Evolutionary conservation across 495 filamentous ascomycete species (phyloP), one percentile per base, ranked within the genome.

Genomic region (Trichoderma virens): DNA sequence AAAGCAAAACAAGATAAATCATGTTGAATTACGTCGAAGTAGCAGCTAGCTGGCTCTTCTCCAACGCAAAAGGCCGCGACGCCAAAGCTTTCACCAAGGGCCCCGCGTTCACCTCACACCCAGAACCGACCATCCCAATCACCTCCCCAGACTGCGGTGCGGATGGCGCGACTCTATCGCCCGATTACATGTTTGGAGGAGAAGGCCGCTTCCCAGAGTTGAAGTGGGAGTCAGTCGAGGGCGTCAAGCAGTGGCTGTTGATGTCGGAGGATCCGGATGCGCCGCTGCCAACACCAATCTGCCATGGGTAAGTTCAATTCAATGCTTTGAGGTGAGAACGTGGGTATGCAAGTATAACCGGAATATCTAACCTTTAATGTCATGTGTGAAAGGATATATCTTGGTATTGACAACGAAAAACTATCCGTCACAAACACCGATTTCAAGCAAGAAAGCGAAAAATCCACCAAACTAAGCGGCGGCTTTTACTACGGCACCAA

Each of bases 211-310:
- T 82, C 56, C 81, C 80, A 13, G 68, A 71, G 1, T 63, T 84
- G 43, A 72, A 66, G 20, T 83, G 78, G 80, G 59, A 66, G 16
- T 62, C 66, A 20, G 70, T 76, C n/a, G 66, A 69, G 2, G 63
- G 67, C 25, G 75, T 78, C 5, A 75, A 75, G 56, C 70, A 84
- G 65, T 84, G 78, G 67, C 67, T 84, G 3, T 64, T 85, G 7
- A 66, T 82, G 34, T 73, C 74, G 39, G 79, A 83, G 66, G 80
- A 85, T 59, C 78, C 81, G 0, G 81, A 85, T 67, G 77, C 77
- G 20, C 79, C 82, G 1, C 39, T 82, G 51, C 74, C 78, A 4
- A 74, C 66, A 23, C 76, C 81, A 5, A 75, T 78, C 35, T 70
- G 78, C 31, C 81, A 84, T 64, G 80, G 76, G 38, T 74, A 38